Evolutionary conservation across 1,139 yeast genomes (phyloP).

Genomic region (Yamadazyma taylorii): DNA sequence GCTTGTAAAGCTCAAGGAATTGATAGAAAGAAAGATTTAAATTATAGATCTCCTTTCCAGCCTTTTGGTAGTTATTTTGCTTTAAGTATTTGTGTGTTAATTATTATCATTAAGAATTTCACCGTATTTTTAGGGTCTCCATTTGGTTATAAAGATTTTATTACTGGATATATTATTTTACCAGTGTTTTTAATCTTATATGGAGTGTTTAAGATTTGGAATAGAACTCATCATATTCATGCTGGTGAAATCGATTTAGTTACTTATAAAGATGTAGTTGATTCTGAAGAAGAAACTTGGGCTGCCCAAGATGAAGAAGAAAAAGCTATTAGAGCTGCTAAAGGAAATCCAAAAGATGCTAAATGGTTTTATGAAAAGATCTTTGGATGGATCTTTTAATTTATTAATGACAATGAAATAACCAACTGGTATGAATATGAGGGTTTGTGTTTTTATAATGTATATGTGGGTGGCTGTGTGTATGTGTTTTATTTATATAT

Average conservation of each 20-base stretch:
- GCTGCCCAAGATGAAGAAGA: conserved; percentile 45
- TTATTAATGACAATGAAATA: neutral
- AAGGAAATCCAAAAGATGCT: conserved; percentile 40
- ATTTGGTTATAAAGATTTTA: conserved; percentile 54
- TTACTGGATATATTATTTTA: conserved; percentile 77
- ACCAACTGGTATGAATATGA: too few species aligned
- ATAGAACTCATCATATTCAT: conserved; percentile 51
- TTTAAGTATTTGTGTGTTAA: conserved; percentile 50
- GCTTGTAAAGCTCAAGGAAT: conserved; percentile 69
- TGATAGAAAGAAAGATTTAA: conserved; percentile 38
- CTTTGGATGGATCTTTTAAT: conserved; percentile 37
- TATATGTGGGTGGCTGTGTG: too few species aligned
- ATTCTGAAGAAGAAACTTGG: conserved; percentile 63
- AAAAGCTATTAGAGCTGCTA: conserved; percentile 47
- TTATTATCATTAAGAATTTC: conserved; percentile 71
- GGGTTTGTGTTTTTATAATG: too few species aligned
- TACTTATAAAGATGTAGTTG: conserved; percentile 65
- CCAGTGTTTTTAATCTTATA: conserved; percentile 61
- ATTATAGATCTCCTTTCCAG: conserved; percentile 65
- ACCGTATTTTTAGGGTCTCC: conserved; percentile 65
- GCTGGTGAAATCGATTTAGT: conserved; percentile 63
- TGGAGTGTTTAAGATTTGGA: conserved; percentile 57
- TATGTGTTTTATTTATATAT: too few species aligned
- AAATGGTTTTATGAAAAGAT: conserved; percentile 58
- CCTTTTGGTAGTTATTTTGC: conserved; percentile 66